phyloP scores from a whole-genome alignment of 768 basidiomycete species.

The Boletus vermiculosoides region DNA sequence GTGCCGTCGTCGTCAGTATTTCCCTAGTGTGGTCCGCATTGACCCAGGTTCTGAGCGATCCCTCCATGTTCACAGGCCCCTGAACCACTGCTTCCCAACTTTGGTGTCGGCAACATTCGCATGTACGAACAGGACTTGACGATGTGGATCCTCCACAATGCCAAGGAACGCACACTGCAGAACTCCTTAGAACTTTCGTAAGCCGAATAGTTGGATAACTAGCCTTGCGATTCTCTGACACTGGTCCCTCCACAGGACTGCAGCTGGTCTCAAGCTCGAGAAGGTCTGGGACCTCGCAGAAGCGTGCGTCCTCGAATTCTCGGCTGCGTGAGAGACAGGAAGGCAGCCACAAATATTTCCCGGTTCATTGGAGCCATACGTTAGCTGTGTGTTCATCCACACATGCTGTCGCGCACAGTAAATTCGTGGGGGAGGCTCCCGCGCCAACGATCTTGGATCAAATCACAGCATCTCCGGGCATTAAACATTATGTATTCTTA shows the following conservation, averaged over 20 bases:
- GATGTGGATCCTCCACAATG: slow-evolving; percentile 33
- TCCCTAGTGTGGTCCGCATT: background rate
- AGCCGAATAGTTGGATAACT: background rate
- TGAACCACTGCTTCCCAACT: slow-evolving; percentile 34
- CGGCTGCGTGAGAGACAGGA: slow-evolving; percentile 15
- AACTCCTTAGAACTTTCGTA: slow-evolving; percentile 31
- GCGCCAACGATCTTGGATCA: background rate
- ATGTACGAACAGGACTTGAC: slow-evolving; percentile 32
- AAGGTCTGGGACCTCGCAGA: slow-evolving; percentile 34
- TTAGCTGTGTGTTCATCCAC: slow-evolving; percentile 19
- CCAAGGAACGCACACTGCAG: slow-evolving; percentile 33
- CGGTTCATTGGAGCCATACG: background rate
- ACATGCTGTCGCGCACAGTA: slow-evolving; percentile 3
- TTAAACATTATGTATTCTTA: background rate
- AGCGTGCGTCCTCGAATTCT: slow-evolving; percentile 25
- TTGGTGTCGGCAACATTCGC: slow-evolving; percentile 30
- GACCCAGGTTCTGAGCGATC: background rate
- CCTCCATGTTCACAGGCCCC: slow-evolving; percentile 27
- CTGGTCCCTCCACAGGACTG: slow-evolving; percentile 7
- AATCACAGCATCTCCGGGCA: background rate
- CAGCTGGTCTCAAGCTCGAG: slow-evolving; percentile 30
- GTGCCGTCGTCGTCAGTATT: slow-evolving; percentile 17
- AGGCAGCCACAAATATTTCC: background rate
- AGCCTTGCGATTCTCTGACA: slow-evolving; percentile 1
- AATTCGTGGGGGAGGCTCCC: background rate